Evolutionary conservation across 345 rosid genomes (phyloP), one percentile per base, ranked within the genome.

Genomic region (Boechera retrofracta): DNA sequence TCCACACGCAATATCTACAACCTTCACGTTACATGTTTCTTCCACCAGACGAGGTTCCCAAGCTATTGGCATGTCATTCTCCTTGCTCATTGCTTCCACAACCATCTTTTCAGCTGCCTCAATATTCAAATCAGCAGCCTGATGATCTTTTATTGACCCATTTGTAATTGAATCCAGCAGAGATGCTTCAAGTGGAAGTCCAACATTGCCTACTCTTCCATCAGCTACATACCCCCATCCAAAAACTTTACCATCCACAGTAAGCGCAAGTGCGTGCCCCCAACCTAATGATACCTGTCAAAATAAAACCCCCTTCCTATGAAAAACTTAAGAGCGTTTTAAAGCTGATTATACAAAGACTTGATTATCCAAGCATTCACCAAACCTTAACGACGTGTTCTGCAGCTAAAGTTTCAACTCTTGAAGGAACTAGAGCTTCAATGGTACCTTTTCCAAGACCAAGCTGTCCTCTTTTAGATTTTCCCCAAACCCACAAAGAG

Each of bases 151-250:
- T 29, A 47, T 5, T 33, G 54, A 58, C 57, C 48, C 49, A 64
- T 44, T 66, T 9, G 76, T 56, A 35, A 57, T 18, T 11, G 90
- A 83, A 77, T 90, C 97, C n/a, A 91, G 79, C 5, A 74, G 72
- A 75, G 96, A 89, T 1, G 49, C 79, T 78, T 83, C 87, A 64
- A 79, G 81, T 44, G 79, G 26, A 62, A 83, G 77, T 4, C 88
- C 89, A 0, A 86, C 79, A 74, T 82, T 88, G 57, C 98, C 98
- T 41, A 92, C 69, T 81, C 94, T 79, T 54, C 96, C 98, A 84
- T 95, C 96, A 35, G 99, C 97, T 28, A 82, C 87, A 82, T 91
- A 92, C 78, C 97, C 98, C 98, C 99, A 95, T 12, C 93, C 96
- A 64, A 86, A 95, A 73, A 92, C 79, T 44, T 84, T 89, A 28